Evolutionary conservation across 1,284 basidiomycete species (phyloP).

Genomic region (Leccinum subrobustum): DNA sequence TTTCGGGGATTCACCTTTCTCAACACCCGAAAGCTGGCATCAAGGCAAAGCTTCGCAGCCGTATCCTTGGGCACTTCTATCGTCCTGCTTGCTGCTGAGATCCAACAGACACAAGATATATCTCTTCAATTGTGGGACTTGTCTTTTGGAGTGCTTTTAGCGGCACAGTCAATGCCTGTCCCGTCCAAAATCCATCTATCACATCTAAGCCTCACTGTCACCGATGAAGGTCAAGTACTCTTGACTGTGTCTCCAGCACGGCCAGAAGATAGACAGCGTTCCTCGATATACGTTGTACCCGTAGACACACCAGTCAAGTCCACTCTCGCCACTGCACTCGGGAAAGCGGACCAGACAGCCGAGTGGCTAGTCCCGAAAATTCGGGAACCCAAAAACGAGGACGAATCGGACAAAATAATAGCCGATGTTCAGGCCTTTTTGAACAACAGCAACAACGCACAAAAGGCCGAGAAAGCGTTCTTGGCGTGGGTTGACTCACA

Average conservation of each 20-base stretch:
- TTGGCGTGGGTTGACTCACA: constrained; percentile 48
- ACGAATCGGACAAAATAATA: constrained; percentile 38
- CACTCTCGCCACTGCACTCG: constrained; percentile 61
- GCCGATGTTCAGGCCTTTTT: constrained; percentile 37
- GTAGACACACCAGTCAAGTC: constrained; percentile 49
- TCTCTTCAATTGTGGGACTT: constrained; percentile 69
- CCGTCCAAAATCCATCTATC: constrained; percentile 45
- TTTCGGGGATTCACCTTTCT: constrained; percentile 37
- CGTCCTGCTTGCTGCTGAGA: constrained; percentile 55
- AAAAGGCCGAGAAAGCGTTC: constrained; percentile 48
- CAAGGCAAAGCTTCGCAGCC: constrained; percentile 38
- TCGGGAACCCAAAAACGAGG: constrained; percentile 25
- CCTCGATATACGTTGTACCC: constrained; percentile 59
- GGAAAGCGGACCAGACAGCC: constrained; percentile 46
- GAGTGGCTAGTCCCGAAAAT: constrained; percentile 44
- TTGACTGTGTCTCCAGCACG: constrained; percentile 50
- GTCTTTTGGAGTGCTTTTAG: constrained; percentile 64
- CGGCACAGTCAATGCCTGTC: constrained; percentile 50
- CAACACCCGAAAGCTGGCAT: constrained; percentile 11
- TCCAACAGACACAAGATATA: constrained; percentile 46
- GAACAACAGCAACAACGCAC: constrained; percentile 27
- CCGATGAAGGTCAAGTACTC: constrained; percentile 48
- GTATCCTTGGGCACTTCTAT: constrained; percentile 62
- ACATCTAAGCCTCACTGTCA: constrained; percentile 35
- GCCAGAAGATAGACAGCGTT: constrained; percentile 36